Evolutionary conservation across 176 grass and related monocot species (phyloP).

Genomic region (Pontederia crassipes): DNA sequence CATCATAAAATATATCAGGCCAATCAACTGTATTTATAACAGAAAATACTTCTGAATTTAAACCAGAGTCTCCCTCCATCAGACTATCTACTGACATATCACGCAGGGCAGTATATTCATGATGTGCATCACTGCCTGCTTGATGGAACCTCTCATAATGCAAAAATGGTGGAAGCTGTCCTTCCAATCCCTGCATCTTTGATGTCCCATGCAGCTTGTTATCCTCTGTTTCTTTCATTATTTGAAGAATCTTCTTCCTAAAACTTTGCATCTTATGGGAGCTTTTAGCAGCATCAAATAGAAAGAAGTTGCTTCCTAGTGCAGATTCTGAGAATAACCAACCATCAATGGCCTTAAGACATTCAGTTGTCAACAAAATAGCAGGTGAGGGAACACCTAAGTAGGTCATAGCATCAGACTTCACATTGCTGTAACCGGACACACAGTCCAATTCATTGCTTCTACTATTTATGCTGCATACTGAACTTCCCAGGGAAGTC

Average conservation of each 20-base stretch:
- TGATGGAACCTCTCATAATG: background rate
- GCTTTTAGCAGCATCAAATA: slow-evolving; percentile 28
- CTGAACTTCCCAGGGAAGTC: slow-evolving; percentile 42
- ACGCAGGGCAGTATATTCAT: slow-evolving; percentile 34
- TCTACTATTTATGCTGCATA: slow-evolving; percentile 24
- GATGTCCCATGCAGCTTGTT: slow-evolving; percentile 13
- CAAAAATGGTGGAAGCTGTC: slow-evolving; percentile 8
- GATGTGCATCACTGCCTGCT: slow-evolving; percentile 19
- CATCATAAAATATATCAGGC: slow-evolving; percentile 72
- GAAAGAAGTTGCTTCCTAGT: slow-evolving; percentile 29
- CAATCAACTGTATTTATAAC: slow-evolving; percentile 49
- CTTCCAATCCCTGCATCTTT: slow-evolving; percentile 17
- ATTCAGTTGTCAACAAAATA: slow-evolving; percentile 59
- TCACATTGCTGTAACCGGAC: slow-evolving; percentile 1
- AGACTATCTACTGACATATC: slow-evolving; percentile 50
- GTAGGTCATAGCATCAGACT: background rate
- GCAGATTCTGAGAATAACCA: slow-evolving; percentile 51
- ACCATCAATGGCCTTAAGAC: slow-evolving; percentile 66
- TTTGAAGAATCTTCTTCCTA: slow-evolving; percentile 39
- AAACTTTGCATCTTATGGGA: slow-evolving; percentile 26
- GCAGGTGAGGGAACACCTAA: slow-evolving; percentile 29
- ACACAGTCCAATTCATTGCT: slow-evolving; percentile 16
- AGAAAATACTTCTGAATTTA: slow-evolving; percentile 48
- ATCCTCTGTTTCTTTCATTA: slow-evolving; percentile 23
- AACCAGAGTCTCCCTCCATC: slow-evolving; percentile 45